phyloP scores from a whole-genome alignment of 2,329 filamentous ascomycete species.

The Gaeumannomyces sp. region DNA sequence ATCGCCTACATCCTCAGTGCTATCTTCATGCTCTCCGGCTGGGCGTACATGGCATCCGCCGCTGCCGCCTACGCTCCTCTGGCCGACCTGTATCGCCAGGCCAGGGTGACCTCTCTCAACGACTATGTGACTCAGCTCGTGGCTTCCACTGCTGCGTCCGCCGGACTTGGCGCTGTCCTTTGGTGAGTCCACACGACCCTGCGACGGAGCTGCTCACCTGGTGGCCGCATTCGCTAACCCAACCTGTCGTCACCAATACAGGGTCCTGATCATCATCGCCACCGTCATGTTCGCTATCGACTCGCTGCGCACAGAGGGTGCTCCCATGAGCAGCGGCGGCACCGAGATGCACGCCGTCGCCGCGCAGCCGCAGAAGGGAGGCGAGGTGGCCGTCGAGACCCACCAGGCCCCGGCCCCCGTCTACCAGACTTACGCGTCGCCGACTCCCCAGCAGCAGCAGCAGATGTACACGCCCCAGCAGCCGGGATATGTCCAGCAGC shows the following conservation, averaged over 20 bases:
- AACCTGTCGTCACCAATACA: not conserved
- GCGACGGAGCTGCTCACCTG: not conserved
- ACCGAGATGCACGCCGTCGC: constrained; percentile 2
- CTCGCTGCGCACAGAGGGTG: constrained; percentile 3
- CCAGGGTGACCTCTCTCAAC: not conserved
- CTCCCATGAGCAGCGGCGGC: constrained; percentile 3
- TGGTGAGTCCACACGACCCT: not conserved
- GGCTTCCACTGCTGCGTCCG: not conserved
- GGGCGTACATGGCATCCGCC: constrained; percentile 3
- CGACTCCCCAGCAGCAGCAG: not conserved
- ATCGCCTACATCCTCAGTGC: constrained; percentile 4
- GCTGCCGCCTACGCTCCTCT: not conserved
- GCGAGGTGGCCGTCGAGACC: not conserved
- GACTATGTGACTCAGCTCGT: not conserved
- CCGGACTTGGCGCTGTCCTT: not conserved
- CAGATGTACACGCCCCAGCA: not conserved
- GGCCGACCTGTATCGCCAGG: not conserved
- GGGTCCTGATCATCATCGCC: constrained; percentile 3
- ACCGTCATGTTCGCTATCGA: constrained; percentile 7
- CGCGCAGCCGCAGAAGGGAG: not conserved
- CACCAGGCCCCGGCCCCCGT: not conserved
- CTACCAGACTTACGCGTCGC: constrained; percentile 1
- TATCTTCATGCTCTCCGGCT: constrained; percentile 4
- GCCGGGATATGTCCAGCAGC: constrained; percentile 2
- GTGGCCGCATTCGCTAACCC: not conserved